Evolutionary conservation across 2,329 filamentous ascomycete species (phyloP).

Genomic region (Mycosphaerelloides madeirae): DNA sequence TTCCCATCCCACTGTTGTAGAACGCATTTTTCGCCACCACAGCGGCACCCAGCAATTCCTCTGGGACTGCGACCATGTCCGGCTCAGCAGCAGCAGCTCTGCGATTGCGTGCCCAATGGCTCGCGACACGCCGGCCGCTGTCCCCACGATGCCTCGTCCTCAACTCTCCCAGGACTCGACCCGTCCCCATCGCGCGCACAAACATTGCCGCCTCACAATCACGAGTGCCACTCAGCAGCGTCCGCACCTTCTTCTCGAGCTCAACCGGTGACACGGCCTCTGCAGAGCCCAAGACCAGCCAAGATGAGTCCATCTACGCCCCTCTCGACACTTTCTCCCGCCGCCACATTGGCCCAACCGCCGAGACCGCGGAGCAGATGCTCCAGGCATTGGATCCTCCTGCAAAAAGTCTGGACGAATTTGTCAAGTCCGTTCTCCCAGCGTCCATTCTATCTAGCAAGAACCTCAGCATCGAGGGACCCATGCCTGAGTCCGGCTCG

Average conservation of each 20-base stretch:
- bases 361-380: conserved; percentile 69
- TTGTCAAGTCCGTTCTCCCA: conserved; percentile 79
- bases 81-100: conserved; percentile 19
- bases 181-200: conserved; percentile 7
- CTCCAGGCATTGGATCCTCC: conserved; percentile 73
- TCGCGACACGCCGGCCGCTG: conserved; percentile 28
- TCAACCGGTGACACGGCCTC: conserved; percentile 22
- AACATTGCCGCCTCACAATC: conserved; percentile 7
- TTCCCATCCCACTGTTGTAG: not conserved
- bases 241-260: conserved; percentile 29
- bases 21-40: not conserved
- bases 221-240: conserved; percentile 7
- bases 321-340: conserved; percentile 65
- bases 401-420: conserved; percentile 68
- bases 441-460: conserved; percentile 67
- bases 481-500: conserved; percentile 40
- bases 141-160: conserved; percentile 26
- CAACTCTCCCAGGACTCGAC: conserved; percentile 10
- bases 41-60: too few relatives aligned
- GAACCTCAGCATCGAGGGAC: conserved; percentile 54
- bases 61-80: too few relatives aligned
- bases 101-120: conserved; percentile 32
- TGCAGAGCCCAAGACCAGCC: conserved; percentile 20
- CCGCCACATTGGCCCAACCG: conserved; percentile 81
- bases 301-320: conserved; percentile 36